phyloP scores from a whole-genome alignment of 768 basidiomycete species.

The Boletus speciosus region DNA sequence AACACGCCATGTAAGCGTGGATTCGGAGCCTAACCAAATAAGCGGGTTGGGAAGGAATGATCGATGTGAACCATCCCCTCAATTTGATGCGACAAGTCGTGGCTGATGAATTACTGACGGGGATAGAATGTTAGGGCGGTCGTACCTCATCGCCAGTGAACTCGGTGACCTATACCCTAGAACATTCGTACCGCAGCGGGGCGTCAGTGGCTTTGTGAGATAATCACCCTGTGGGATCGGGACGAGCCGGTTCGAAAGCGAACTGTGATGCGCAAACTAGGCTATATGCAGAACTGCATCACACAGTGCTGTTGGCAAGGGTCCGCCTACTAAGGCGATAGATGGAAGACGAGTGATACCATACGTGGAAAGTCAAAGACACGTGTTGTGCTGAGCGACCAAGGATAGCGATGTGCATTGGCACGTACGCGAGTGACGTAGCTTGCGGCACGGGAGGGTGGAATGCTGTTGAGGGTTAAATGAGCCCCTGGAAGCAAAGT shows the following conservation, averaged over 20 bases:
- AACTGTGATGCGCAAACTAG: neutral
- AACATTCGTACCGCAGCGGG: neutral
- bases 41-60: conserved; percentile 1
- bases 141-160: neutral
- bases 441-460: neutral
- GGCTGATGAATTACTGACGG: neutral
- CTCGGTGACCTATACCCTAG: neutral
- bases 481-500: neutral
- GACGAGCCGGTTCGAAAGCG: neutral
- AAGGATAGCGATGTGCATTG: neutral
- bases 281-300: neutral
- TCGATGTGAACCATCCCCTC: neutral
- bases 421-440: neutral
- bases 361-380: conserved; percentile 5
- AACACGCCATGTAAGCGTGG: conserved; percentile 17
- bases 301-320: neutral
- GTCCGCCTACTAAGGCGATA: neutral
- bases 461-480: neutral
- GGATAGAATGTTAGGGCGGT: neutral
- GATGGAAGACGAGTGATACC: neutral
- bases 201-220: neutral
- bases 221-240: neutral
- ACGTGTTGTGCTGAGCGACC: conserved; percentile 1
- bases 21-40: conserved; percentile 4
- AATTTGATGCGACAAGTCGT: neutral